Conservation (phyloP, 805 yeast genomes). For the Zygosaccharomyces bisporus region DNA sequence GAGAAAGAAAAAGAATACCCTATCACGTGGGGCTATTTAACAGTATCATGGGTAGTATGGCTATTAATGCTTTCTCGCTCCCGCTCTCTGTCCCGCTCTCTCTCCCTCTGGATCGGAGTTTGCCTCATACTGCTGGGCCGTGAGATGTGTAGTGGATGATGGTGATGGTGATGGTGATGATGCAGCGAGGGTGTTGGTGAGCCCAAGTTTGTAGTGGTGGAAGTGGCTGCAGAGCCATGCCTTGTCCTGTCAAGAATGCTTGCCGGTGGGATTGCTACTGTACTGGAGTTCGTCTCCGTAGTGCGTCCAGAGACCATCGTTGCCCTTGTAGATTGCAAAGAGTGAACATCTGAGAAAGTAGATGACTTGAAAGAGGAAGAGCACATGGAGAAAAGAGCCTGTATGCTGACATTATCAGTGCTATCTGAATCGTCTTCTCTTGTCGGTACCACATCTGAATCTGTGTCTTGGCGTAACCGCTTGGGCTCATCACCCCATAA, state of each 20-base stretch:
- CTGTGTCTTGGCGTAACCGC: slow-evolving; percentile 6
- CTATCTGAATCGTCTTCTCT: slow-evolving; percentile 9
- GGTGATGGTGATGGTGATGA: slow-evolving; percentile 13
- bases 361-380: slow-evolving; percentile 38
- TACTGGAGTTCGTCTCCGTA: slow-evolving; percentile 55
- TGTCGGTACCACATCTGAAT: slow-evolving; percentile 4
- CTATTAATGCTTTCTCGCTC: slow-evolving; percentile 12
- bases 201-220: slow-evolving; percentile 20
- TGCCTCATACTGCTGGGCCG: slow-evolving; percentile 24
- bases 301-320: slow-evolving; percentile 37
- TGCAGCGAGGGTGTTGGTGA: slow-evolving; percentile 12
- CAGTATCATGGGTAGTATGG: slow-evolving; percentile 20
- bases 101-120: slow-evolving; percentile 19
- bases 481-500: slow-evolving; percentile 26
- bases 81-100: not conserved
- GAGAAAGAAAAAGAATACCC: not conserved
- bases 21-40: slow-evolving; percentile 15
- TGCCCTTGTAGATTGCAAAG: slow-evolving; percentile 37
- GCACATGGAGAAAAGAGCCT: slow-evolving; percentile 35
- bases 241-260: slow-evolving; percentile 57
- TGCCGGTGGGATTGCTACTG: slow-evolving; percentile 71
- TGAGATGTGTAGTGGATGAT: slow-evolving; percentile 15
- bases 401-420: slow-evolving; percentile 32
- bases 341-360: slow-evolving; percentile 36
- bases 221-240: slow-evolving; percentile 22